A percentile compares a stretch with the other conserved stretches of the same genome.
Conservation (phyloP, 108 stramenopile species). For the Nitzschia sp. region DNA sequence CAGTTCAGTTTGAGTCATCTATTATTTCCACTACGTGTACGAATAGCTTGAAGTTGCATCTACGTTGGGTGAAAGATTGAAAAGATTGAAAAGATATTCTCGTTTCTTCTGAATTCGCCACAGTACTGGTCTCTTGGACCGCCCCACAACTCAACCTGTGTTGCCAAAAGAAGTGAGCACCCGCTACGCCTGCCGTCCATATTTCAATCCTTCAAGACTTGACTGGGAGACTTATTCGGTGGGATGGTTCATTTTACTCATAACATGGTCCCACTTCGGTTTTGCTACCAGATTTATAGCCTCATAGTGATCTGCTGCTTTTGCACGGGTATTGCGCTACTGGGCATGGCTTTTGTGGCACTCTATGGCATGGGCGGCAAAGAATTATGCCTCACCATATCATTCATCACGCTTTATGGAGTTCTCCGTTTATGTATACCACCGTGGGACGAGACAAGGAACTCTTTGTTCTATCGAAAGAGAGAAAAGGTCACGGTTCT, state of each 20-base stretch:
- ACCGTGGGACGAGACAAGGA: conserved; percentile 10
- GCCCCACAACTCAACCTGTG: no score
- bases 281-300: conserved; percentile 32
- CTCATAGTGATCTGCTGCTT: conserved; percentile 12
- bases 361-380: conserved; percentile 27
- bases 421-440: conserved; percentile 18
- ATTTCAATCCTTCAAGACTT: background rate
- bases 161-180: no score
- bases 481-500: conserved; percentile 4
- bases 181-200: no score
- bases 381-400: conserved; percentile 10
- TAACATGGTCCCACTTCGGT: conserved; percentile 11
- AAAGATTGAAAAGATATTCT: no score
- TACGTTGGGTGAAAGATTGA: no score
- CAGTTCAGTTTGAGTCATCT: no score
- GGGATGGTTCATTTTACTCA: conserved; percentile 4
- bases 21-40: no score
- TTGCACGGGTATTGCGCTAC: conserved; percentile 6
- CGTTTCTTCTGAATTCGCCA: no score
- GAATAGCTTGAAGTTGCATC: no score
- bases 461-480: background rate
- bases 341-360: conserved; percentile 19
- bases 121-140: no score
- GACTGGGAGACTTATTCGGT: background rate
- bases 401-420: conserved; percentile 5